Evolutionary conservation across 2,329 filamentous ascomycete species (phyloP).

Genomic region (Xylaria sp.): DNA sequence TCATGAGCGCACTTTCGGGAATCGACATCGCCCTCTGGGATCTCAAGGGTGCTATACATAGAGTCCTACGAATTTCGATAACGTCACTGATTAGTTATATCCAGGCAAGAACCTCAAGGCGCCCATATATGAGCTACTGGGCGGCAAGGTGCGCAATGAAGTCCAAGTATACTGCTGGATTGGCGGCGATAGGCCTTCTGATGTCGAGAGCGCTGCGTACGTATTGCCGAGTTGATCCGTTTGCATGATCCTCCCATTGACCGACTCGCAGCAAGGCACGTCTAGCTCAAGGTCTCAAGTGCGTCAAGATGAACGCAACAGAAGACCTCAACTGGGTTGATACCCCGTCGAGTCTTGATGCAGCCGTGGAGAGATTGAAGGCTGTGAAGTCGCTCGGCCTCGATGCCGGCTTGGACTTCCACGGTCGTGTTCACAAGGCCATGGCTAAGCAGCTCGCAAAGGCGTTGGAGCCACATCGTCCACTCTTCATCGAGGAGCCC

Average conservation of each 20-base stretch:
- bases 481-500: slow-evolving; percentile 81
- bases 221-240: slow-evolving; percentile 36
- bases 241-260: background rate
- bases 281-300: slow-evolving; percentile 69
- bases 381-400: slow-evolving; percentile 75
- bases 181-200: slow-evolving; percentile 75
- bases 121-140: slow-evolving; percentile 77
- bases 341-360: slow-evolving; percentile 70
- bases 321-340: slow-evolving; percentile 82
- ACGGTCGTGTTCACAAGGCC: slow-evolving; percentile 79
- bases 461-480: slow-evolving; percentile 72
- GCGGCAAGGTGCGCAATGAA: slow-evolving; percentile 76
- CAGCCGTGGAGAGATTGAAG: slow-evolving; percentile 73
- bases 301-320: slow-evolving; percentile 83
- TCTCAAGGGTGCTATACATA: slow-evolving; percentile 64
- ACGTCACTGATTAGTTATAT: slow-evolving; percentile 1
- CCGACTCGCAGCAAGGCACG: slow-evolving; percentile 58
- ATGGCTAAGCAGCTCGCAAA: slow-evolving; percentile 82
- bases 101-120: slow-evolving; percentile 63
- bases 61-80: no score
- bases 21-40: slow-evolving; percentile 86
- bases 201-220: slow-evolving; percentile 71
- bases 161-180: slow-evolving; percentile 83
- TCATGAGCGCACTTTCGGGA: slow-evolving; percentile 81
- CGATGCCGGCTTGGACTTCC: slow-evolving; percentile 80